These are phyloP conservation scores for Globisporangium spinosum DNA, from an alignment of 352 stramenopile species.

Conservation along the genomic window DNA sequence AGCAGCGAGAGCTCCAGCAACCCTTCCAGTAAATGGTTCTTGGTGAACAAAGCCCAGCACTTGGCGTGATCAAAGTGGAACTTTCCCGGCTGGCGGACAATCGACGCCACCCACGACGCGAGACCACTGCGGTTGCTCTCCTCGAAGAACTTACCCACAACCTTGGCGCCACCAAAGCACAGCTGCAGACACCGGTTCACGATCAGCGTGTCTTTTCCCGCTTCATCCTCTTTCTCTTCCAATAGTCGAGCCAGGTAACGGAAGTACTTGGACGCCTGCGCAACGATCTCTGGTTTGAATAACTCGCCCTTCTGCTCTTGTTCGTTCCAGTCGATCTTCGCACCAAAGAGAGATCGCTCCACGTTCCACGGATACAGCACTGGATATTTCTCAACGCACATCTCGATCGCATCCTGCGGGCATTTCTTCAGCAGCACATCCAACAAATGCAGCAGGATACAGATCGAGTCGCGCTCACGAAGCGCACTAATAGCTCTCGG, in stretches of 20 bases:
- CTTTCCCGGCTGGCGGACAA: conserved; percentile 41
- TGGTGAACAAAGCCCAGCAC: conserved; percentile 58
- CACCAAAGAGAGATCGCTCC: conserved; percentile 71
- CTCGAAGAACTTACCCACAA: conserved; percentile 55
- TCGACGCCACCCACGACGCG: conserved; percentile 37
- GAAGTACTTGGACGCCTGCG: conserved; percentile 66
- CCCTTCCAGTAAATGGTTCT: conserved; percentile 37
- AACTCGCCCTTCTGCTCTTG: conserved; percentile 29
- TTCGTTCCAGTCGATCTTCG: conserved; percentile 35
- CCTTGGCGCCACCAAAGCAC: conserved; percentile 44
- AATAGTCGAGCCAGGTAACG: conserved; percentile 65
- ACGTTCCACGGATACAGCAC: conserved; percentile 79
- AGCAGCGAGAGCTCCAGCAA: conserved; percentile 51
- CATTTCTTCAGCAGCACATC: conserved; percentile 83
- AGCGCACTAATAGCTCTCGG: conserved; percentile 41
- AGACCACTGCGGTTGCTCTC: conserved; percentile 24
- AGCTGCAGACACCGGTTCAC: conserved; percentile 64
- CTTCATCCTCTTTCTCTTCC: conserved; percentile 37
- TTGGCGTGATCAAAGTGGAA: conserved; percentile 50
- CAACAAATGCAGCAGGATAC: conserved; percentile 69
- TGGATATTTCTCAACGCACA: conserved; percentile 71
- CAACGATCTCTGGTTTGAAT: conserved; percentile 34
- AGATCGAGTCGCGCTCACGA: conserved; percentile 60
- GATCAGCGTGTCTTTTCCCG: conserved; percentile 42
- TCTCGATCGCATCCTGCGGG: conserved; percentile 57